Percentiles rank a stretch among this genome's conserved stretches.
phyloP scores from a whole-genome alignment of 495 filamentous ascomycete genomes.

The Neurospora intermedia region DNA sequence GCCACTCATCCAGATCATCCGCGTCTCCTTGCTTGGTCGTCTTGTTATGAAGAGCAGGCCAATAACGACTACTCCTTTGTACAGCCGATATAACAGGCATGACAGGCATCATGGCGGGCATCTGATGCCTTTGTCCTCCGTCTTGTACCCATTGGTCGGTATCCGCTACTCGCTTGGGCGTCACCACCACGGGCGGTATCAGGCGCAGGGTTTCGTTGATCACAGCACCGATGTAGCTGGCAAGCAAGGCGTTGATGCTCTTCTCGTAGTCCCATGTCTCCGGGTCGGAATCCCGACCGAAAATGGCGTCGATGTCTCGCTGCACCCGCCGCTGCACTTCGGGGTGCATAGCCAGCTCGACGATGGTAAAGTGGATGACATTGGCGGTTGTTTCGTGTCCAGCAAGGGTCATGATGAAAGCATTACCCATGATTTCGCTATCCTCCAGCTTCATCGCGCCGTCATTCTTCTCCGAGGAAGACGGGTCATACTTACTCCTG shows the following conservation, averaged over 20 bases:
- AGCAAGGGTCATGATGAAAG: constrained; percentile 60
- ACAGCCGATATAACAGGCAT: constrained; percentile 17
- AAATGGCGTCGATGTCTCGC: constrained; percentile 45
- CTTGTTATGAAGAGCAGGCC: constrained; percentile 34
- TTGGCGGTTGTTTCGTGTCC: constrained; percentile 68
- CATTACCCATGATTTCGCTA: constrained; percentile 56
- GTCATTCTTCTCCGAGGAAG: constrained; percentile 3
- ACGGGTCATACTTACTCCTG: constrained; percentile 30
- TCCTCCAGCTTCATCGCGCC: constrained; percentile 28
- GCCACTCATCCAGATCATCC: constrained; percentile 35
- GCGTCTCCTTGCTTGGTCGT: constrained; percentile 26
- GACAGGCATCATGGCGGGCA: constrained; percentile 40
- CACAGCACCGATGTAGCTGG: constrained; percentile 51
- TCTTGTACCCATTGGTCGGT: constrained; percentile 29
- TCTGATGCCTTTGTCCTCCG: constrained; percentile 33
- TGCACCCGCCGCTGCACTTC: constrained; percentile 48
- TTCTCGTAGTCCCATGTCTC: constrained; percentile 53
- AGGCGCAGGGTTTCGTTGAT: constrained; percentile 59
- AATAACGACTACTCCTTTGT: constrained; percentile 54
- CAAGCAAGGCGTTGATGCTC: constrained; percentile 44
- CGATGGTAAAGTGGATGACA: constrained; percentile 49
- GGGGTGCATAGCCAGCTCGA: constrained; percentile 51
- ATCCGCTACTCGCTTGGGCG: constrained; percentile 47
- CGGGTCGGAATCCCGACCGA: constrained; percentile 36
- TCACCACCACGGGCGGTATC: constrained; percentile 47